phyloP scores from a whole-genome alignment of 1,284 basidiomycete species.

The Lentinula novae-zelandiae region DNA sequence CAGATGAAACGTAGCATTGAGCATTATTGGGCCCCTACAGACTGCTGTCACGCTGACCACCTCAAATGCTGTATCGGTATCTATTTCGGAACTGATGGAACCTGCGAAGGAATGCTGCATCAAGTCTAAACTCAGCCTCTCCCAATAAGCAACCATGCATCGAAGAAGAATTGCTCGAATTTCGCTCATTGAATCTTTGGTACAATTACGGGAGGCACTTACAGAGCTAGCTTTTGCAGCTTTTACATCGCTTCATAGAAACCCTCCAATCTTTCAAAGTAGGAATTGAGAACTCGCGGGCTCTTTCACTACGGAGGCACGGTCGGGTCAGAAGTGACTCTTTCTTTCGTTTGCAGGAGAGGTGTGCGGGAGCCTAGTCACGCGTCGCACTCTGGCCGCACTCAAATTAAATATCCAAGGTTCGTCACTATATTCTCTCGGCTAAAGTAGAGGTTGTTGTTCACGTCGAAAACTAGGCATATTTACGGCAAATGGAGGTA shows the following conservation, averaged over 20 bases:
- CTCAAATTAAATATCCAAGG: slow-evolving; percentile 98
- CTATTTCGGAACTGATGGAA: not conserved
- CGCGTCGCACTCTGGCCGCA: slow-evolving; percentile 43
- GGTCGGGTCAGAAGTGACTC: slow-evolving; percentile 17
- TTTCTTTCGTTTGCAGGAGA: slow-evolving; percentile 45
- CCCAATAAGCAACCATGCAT: not conserved
- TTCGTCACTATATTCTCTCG: slow-evolving; percentile 71
- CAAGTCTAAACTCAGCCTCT: not conserved
- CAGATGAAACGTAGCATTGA: not conserved
- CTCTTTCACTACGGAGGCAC: slow-evolving; percentile 90
- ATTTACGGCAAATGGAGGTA: slow-evolving; percentile 99
- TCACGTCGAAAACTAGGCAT: slow-evolving; percentile 91
- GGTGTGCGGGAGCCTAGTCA: slow-evolving; percentile 42
- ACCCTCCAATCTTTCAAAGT: slow-evolving; percentile 75
- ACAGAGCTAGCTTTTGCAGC: not conserved
- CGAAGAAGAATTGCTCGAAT: not conserved
- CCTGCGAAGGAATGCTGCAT: not conserved
- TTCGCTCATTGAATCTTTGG: not conserved
- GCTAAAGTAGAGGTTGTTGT: slow-evolving; percentile 89
- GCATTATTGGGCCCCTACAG: not conserved
- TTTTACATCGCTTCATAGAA: slow-evolving; percentile 11
- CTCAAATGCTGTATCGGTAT: not conserved
- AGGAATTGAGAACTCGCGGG: slow-evolving; percentile 82
- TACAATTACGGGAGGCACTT: not conserved
- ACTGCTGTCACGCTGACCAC: not conserved